Evolutionary conservation across 768 basidiomycete genomes (phyloP).

Genomic region (Suillus ampliporus): DNA sequence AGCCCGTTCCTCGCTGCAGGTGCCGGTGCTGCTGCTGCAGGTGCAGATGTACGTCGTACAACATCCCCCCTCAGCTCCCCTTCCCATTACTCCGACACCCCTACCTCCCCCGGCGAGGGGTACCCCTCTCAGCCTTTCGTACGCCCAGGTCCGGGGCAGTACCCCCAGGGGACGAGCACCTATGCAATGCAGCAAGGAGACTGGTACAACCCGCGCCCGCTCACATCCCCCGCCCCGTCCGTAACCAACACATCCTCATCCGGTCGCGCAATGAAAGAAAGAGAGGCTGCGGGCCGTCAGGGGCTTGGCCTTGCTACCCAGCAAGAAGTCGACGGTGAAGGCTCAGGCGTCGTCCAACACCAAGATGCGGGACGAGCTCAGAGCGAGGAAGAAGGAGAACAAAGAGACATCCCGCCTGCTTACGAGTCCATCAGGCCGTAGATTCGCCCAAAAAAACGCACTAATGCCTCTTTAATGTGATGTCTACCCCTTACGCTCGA

Average conservation of each 20-base stretch:
- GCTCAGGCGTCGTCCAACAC: constrained; percentile 28
- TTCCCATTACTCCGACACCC: constrained; percentile 10
- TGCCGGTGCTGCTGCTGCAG: constrained; percentile 1
- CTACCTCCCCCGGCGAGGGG: constrained; percentile 13
- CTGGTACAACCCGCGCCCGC: constrained; percentile 25
- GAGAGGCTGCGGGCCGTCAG: constrained; percentile 27
- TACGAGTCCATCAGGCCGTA: constrained; percentile 33
- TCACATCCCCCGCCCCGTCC: constrained; percentile 29
- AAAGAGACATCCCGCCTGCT: constrained; percentile 34
- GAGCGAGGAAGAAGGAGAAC: constrained; percentile 20
- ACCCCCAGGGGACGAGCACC: constrained; percentile 5
- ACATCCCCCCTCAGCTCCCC: constrained; percentile 13
- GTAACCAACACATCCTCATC: constrained; percentile 21
- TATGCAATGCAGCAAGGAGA: constrained; percentile 22
- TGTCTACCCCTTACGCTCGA: neutral
- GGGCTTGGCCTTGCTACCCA: constrained; percentile 6
- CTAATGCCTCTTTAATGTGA: neutral
- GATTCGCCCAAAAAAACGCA: neutral
- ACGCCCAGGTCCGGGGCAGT: neutral
- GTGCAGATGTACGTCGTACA: neutral
- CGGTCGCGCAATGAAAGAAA: constrained; percentile 25
- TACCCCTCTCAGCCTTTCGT: constrained; percentile 14
- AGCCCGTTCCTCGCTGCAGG: constrained; percentile 14
- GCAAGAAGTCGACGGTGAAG: constrained; percentile 11
- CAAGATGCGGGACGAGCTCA: constrained; percentile 33